Percentiles rank a stretch among this genome's conserved stretches.
These are phyloP conservation scores for Bryopsis sp. DNA, from an alignment of 139 green algal species.

Conservation along the genomic window DNA sequence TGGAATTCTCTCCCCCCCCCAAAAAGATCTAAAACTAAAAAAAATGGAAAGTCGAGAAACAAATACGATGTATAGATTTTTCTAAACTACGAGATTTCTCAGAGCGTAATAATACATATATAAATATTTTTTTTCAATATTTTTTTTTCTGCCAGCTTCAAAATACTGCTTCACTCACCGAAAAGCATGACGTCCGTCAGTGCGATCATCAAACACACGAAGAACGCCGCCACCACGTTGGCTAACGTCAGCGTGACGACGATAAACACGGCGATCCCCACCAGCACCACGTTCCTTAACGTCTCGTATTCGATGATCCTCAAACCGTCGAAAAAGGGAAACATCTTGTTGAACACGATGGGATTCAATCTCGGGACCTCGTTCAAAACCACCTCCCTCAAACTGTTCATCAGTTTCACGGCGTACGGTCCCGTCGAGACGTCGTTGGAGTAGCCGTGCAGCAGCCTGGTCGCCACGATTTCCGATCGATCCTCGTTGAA, in stretches of 20 bases:
- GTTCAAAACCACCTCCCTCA: not conserved
- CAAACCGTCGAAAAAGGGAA: not conserved
- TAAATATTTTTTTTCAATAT: no score
- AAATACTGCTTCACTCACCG: conserved; percentile 30
- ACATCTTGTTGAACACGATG: conserved; percentile 6
- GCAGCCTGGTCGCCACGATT: not conserved
- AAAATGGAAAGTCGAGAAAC: no score
- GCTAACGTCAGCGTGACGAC: conserved; percentile 33
- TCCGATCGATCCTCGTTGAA: not conserved
- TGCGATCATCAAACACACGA: no score
- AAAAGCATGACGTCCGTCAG: no score
- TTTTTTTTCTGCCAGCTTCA: conserved; percentile 39
- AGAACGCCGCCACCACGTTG: conserved; percentile 24
- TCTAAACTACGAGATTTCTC: no score
- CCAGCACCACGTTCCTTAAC: conserved; percentile 31
- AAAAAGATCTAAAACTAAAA: no score
- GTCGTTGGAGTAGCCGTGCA: not conserved
- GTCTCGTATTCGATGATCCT: conserved; percentile 26
- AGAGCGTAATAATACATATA: no score
- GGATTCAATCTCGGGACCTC: conserved; percentile 6
- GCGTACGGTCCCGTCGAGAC: conserved; percentile 1
- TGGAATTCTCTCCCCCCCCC: no score
- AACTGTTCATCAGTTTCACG: conserved; percentile 10
- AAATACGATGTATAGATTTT: no score
- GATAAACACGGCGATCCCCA: conserved; percentile 22